Conservation (phyloP, 2,329 filamentous ascomycete species). For the Moelleriella libera region DNA sequence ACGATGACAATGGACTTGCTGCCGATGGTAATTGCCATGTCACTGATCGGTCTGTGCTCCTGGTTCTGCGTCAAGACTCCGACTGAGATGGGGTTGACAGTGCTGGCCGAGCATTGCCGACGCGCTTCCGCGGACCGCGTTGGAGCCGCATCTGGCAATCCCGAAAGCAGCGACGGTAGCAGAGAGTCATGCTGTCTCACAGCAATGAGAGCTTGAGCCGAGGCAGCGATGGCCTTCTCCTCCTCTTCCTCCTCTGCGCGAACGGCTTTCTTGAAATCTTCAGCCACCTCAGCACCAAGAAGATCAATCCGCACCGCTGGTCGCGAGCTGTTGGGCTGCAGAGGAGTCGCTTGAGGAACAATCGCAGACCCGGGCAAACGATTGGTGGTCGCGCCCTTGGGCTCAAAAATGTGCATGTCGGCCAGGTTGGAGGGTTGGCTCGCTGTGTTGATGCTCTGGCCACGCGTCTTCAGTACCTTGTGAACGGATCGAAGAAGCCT, state of each 20-base stretch:
- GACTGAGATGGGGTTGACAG: conserved; percentile 8
- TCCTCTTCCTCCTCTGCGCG: conserved; percentile 43
- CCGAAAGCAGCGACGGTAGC: conserved; percentile 20
- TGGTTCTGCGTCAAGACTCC: conserved; percentile 18
- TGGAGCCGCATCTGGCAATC: conserved; percentile 1
- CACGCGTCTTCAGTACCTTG: conserved; percentile 56
- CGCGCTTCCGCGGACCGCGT: neutral
- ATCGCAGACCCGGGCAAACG: conserved; percentile 45
- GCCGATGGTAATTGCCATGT: conserved; percentile 54
- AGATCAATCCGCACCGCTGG: conserved; percentile 62
- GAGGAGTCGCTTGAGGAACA: conserved; percentile 36
- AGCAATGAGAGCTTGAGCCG: too few relatives aligned
- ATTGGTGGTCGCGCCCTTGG: conserved; percentile 40
- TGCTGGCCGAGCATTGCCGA: neutral
- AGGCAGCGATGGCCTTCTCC: neutral
- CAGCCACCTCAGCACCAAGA: conserved; percentile 62
- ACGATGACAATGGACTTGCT: conserved; percentile 87
- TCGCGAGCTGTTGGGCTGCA: conserved; percentile 26
- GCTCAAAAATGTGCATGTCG: conserved; percentile 32
- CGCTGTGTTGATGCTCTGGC: conserved; percentile 26
- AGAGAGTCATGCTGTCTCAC: neutral
- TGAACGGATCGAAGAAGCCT: conserved; percentile 78
- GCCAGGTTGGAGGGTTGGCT: conserved; percentile 29
- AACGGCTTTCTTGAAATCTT: conserved; percentile 67
- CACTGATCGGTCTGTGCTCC: conserved; percentile 30